Base-by-base conservation (phyloP, 139 green algal genomes). In the Yamagishiella unicocca region DNA sequence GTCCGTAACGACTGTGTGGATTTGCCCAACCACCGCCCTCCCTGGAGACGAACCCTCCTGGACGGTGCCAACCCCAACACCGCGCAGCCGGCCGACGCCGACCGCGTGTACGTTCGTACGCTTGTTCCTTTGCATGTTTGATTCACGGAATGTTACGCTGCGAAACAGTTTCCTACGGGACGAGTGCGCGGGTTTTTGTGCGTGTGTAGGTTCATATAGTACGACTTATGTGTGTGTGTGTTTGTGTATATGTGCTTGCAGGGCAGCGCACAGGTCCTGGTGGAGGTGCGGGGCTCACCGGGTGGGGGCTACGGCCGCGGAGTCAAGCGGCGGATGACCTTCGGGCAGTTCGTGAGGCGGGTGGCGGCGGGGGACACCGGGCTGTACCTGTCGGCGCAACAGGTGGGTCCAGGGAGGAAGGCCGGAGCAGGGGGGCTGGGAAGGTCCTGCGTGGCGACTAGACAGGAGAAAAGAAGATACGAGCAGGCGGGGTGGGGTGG, bases 381-480 rank as follows among this genome's bases (percentile, higher is more conserved):
- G 2, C 74, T 96, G 0, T 98, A 98, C 92, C 82, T 98, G 25
- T 95, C 94, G 1, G 94, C 94, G n/a, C 95, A 97, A 79, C 64
- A 94, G 90, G 92, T 92, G 87, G 0, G 87, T 35, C 66, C 7
- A 17, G 50, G 50, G 50, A 58, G 50, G 50, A 17, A 58, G 50
- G n/a, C 29, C n/a, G 62, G 62, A n/a, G n/a, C n/a, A 22, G 62
- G 62, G 29, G n/a, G 37, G 38, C 29, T 35, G 38, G 21, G 70
- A 55, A 40, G 40, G 38, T 38, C 33, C n/a, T 3, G 64, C 9
- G 64, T 6, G 64, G 66, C 33, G 61, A 70, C 14, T 22, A 22
- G 61, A 70, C 14, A 8, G 14, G n/a, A n/a, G 66, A 43, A 31
- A 9, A 74, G 8, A 31, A 50, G 66, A 38, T 12, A n/a, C 27